Percentiles rank a stretch among this genome's conserved stretches.
These are phyloP conservation scores for Pyrenula aspistea DNA, from an alignment of 495 filamentous ascomycete species.

Conservation along the genomic window DNA sequence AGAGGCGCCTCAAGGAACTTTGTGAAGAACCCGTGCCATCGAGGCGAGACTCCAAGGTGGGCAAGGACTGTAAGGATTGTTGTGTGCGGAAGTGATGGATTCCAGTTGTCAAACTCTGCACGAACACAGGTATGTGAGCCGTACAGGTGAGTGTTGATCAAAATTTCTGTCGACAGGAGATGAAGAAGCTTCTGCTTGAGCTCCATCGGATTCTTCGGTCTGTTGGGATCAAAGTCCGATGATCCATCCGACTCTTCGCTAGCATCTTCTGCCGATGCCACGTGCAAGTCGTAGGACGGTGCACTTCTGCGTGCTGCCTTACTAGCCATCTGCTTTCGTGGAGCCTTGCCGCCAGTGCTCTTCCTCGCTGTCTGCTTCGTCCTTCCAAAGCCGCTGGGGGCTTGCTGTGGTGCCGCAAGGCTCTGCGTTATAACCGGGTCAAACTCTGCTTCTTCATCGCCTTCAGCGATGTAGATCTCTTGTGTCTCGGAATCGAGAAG, in stretches of 20 bases:
- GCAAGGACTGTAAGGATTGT: constrained; percentile 35
- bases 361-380: constrained; percentile 15
- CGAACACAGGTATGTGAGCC: constrained; percentile 20
- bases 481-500: constrained; percentile 14
- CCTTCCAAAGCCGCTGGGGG: constrained; percentile 1
- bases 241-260: constrained; percentile 12
- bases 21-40: constrained; percentile 43
- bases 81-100: constrained; percentile 41
- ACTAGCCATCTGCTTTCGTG: constrained; percentile 63
- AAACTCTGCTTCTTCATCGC: constrained; percentile 2
- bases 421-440: neutral
- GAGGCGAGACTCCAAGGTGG: constrained; percentile 38
- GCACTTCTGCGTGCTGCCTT: constrained; percentile 36
- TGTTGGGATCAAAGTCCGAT: neutral
- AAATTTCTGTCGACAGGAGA: constrained; percentile 40
- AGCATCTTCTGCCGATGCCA: constrained; percentile 5
- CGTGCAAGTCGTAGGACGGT: constrained; percentile 2
- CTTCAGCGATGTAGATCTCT: constrained; percentile 6
- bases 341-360: constrained; percentile 75
- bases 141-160: constrained; percentile 36
- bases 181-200: constrained; percentile 44
- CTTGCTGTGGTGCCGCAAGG: neutral
- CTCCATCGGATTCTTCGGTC: constrained; percentile 21
- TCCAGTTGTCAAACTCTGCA: neutral
- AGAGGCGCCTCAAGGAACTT: constrained; percentile 43